A percentile compares a stretch with the other conserved stretches of the same genome.
Evolutionary conservation across 148 eudicot genomes (phyloP).

Genomic region (Rhododendron mucronatum): DNA sequence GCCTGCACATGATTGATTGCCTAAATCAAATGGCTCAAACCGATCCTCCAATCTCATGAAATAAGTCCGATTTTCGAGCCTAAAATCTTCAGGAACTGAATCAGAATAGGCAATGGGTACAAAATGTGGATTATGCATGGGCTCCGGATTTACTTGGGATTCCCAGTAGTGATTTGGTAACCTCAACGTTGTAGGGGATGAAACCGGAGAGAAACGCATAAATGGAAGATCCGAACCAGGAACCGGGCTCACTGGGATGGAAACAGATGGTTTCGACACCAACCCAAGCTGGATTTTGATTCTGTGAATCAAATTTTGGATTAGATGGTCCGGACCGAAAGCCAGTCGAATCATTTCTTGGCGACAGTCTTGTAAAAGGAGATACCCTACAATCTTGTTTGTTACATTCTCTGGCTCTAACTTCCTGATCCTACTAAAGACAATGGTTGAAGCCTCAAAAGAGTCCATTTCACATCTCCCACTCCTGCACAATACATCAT

Average conservation of each 20-base stretch:
- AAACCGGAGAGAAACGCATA: constrained; percentile 30
- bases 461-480: constrained; percentile 49
- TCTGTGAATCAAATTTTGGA: constrained; percentile 38
- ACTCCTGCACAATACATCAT: constrained; percentile 17
- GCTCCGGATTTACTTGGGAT: constrained; percentile 21
- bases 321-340: constrained; percentile 46
- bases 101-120: constrained; percentile 26
- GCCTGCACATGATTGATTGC: constrained; percentile 20
- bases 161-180: constrained; percentile 36
- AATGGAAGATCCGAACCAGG: constrained; percentile 35
- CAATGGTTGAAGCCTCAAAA: constrained; percentile 37
- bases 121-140: constrained; percentile 21
- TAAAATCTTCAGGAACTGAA: constrained; percentile 31
- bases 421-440: constrained; percentile 43
- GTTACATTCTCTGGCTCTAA: constrained; percentile 61
- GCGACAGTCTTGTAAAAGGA: constrained; percentile 44
- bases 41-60: constrained; percentile 40
- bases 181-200: constrained; percentile 24
- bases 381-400: constrained; percentile 50
- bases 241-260: constrained; percentile 30
- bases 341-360: constrained; percentile 64
- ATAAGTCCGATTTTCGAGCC: constrained; percentile 26
- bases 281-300: constrained; percentile 36
- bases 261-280: constrained; percentile 24
- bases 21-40: constrained; percentile 27